Conservation (phyloP, 73 alveolate genomes). For the Paramecium bursaria region DNA sequence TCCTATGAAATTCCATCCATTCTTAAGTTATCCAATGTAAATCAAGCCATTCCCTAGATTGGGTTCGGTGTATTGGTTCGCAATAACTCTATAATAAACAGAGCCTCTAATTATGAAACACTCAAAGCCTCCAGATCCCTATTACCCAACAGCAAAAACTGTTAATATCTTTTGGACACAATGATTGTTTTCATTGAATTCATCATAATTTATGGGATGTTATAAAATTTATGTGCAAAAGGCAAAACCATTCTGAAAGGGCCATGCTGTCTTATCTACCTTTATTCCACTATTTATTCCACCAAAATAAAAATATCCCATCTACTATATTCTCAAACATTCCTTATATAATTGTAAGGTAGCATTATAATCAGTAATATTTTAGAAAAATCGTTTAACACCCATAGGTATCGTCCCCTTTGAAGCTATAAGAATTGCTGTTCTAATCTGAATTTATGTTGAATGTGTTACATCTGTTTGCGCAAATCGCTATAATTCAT, state of each 20-base stretch:
- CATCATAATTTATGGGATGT: conserved; percentile 18
- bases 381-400: too few relatives aligned
- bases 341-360: too few relatives aligned
- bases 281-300: conserved; percentile 51
- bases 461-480: conserved; percentile 15
- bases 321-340: too few relatives aligned
- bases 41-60: conserved; percentile 27
- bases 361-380: too few relatives aligned
- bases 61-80: conserved; percentile 26
- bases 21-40: conserved; percentile 28
- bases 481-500: not conserved
- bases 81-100: conserved; percentile 33
- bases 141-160: conserved; percentile 7
- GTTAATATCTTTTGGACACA: not conserved
- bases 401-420: too few relatives aligned
- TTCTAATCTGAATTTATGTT: not conserved
- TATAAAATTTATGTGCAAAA: conserved; percentile 33
- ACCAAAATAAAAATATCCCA: conserved; percentile 33
- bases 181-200: conserved; percentile 26
- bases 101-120: conserved; percentile 53
- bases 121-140: conserved; percentile 49
- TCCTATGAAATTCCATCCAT: conserved; percentile 53
- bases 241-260: conserved; percentile 42
- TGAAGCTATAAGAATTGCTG: conserved; percentile 18
- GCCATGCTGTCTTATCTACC: conserved; percentile 49